phyloP scores from a whole-genome alignment of 2,329 filamentous ascomycete species.

The Gaeumannomyces tritici region DNA sequence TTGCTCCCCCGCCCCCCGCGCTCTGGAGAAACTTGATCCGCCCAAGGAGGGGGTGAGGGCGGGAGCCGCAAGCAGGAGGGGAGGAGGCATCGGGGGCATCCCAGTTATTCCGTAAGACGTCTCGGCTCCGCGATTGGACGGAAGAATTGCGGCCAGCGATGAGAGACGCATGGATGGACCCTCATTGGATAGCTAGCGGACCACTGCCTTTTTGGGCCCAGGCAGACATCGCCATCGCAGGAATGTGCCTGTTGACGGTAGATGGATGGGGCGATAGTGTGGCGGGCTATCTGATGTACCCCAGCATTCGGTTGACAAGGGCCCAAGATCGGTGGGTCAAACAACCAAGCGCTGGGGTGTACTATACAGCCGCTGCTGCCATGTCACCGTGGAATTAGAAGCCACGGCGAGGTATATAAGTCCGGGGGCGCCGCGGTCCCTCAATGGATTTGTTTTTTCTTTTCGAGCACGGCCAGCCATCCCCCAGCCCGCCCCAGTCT shows the following conservation, averaged over 20 bases:
- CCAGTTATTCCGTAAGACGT: background rate
- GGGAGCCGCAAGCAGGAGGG: background rate
- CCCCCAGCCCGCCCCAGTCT: background rate
- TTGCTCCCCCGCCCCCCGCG: background rate
- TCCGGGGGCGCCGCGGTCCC: background rate
- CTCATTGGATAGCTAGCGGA: background rate
- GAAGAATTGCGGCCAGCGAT: background rate
- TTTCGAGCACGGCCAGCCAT: background rate
- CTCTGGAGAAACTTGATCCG: background rate
- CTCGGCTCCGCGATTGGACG: background rate
- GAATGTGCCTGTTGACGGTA: background rate
- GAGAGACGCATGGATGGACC: background rate
- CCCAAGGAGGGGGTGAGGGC: no score
- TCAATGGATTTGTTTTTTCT: background rate
- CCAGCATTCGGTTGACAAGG: no score
- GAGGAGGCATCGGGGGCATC: background rate
- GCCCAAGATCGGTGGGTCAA: no score
- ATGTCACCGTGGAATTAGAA: background rate
- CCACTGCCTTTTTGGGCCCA: background rate
- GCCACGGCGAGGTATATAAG: background rate
- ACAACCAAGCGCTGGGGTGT: no score
- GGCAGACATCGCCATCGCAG: background rate
- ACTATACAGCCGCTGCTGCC: no score
- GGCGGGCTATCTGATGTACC: no score
- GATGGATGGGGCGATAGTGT: no score